Evolutionary conservation across 805 yeast genomes (phyloP), one percentile per base, ranked within the genome.

Genomic region (Ogataea ganodermae): DNA sequence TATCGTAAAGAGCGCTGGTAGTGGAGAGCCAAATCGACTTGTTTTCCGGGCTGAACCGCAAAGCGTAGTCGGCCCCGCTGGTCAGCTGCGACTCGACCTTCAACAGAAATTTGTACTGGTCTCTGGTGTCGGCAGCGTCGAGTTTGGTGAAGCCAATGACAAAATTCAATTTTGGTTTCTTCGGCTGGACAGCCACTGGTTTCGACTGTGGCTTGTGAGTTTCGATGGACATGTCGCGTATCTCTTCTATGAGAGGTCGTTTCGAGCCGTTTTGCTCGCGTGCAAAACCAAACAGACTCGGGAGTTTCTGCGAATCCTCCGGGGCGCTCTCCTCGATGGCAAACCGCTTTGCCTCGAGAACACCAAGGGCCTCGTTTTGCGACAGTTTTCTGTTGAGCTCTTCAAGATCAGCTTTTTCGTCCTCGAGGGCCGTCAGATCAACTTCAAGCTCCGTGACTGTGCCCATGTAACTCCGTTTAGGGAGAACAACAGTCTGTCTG

Each of bases 381-480:
- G 69, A 64, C 62, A 52, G 69, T 38, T 61, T 69, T 52, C 46
- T 61, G 55, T 10, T 60, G 40, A 50, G 62, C 43, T 51, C 56
- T 46, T 62, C 57, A 9, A 69, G 58, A 24, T 69, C 69, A 28
- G 68, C 63, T 4, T 67, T 48, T 40, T 65, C 68, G 33, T 66
- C 62, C 45, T 72, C 71, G 21, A 76, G 58, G 6, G 62, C 62
- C 6, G 66, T 62, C 27, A 80, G 48, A 30, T 81, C 86, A 6
- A 70, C 61, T 32, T 70, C 68, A 16, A 75, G 58, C 16, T 78
- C 69, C 28, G 68, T 74, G 0, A 83, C 72, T 3, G 77, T 71
- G 1, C 96, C 96, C 68, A 90, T 90, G 42, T 76, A 68, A 9
- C 73, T 63, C 81, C 92, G 74, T 56, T 87, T 88, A 1, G 97